Evolutionary conservation across 2,329 filamentous ascomycete species (phyloP).

Genomic region (Cercospora sp.): DNA sequence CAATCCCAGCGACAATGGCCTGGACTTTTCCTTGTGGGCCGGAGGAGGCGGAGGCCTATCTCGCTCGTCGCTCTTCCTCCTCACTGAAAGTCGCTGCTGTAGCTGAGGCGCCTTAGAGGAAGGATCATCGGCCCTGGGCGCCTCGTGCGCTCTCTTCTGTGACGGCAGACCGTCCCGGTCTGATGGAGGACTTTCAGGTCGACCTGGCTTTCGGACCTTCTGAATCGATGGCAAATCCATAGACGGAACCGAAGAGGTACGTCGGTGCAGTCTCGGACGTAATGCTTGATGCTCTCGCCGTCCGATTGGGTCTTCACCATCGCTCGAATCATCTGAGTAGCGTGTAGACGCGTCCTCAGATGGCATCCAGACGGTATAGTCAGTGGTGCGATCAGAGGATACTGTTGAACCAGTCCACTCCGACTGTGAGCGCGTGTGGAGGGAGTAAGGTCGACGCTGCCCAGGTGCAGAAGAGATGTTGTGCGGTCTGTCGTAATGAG

Average conservation of each 20-base stretch:
- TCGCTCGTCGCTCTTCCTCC: conserved; percentile 22
- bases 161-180: conserved; percentile 26
- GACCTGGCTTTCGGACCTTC: conserved; percentile 46
- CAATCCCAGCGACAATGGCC: conserved; percentile 32
- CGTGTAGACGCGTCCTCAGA: conserved; percentile 40
- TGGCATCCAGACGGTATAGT: conserved; percentile 54
- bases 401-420: conserved; percentile 32
- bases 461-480: conserved; percentile 16
- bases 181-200: conserved; percentile 39
- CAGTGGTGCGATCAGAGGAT: conserved; percentile 27
- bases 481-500: conserved; percentile 25
- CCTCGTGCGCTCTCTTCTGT: conserved; percentile 23
- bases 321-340: conserved; percentile 35
- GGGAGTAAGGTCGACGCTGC: conserved; percentile 23
- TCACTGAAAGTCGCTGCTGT: conserved; percentile 34
- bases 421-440: conserved; percentile 29
- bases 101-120: conserved; percentile 40
- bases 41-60: conserved; percentile 39
- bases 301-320: conserved; percentile 26
- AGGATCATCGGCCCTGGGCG: conserved; percentile 26
- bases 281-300: conserved; percentile 20
- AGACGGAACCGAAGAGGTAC: conserved; percentile 52
- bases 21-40: conserved; percentile 20
- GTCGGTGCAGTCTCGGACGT: conserved; percentile 44
- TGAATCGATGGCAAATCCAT: conserved; percentile 49